Conservation (phyloP, 139 green algal species). For the Astrephomene gubernaculifera region DNA sequence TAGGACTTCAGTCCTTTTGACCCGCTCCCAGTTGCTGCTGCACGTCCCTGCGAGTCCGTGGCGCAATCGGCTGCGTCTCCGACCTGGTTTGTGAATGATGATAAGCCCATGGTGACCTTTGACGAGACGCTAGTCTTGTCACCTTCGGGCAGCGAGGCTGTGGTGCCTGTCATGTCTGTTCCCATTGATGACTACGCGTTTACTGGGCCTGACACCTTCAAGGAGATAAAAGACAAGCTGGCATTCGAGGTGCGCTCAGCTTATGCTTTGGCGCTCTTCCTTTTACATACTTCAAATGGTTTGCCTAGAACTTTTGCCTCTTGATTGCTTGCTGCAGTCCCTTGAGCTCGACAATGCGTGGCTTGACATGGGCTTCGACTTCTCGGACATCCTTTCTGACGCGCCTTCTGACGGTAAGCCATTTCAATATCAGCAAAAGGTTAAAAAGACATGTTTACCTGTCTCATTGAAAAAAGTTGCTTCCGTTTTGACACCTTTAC, state of each 20-base stretch:
- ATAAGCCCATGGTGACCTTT: slow-evolving; percentile 13
- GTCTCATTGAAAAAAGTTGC: too few relatives aligned
- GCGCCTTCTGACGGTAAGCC: slow-evolving; percentile 37
- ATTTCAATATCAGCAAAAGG: too few relatives aligned
- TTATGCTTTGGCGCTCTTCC: neutral
- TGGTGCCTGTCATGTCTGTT: neutral
- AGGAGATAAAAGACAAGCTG: slow-evolving; percentile 57
- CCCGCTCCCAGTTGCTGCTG: neutral
- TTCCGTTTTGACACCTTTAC: too few relatives aligned
- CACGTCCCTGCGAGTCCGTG: slow-evolving; percentile 28
- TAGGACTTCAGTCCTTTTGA: neutral
- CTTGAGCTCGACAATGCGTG: slow-evolving; percentile 64
- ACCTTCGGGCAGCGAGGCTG: slow-evolving; percentile 25
- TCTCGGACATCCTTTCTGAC: slow-evolving; percentile 52
- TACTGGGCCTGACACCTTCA: slow-evolving; percentile 28
- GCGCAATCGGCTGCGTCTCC: slow-evolving; percentile 30
- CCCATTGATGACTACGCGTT: neutral
- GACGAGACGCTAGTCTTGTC: neutral
- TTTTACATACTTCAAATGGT: neutral
- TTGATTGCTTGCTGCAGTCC: slow-evolving; percentile 6
- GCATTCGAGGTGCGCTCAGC: slow-evolving; percentile 28
- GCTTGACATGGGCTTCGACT: slow-evolving; percentile 68
- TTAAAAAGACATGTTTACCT: too few relatives aligned
- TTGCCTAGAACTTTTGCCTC: neutral
- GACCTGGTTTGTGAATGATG: slow-evolving; percentile 30